Conservation (phyloP, 2,329 filamentous ascomycete genomes). For the Diaporthe caulivora region DNA sequence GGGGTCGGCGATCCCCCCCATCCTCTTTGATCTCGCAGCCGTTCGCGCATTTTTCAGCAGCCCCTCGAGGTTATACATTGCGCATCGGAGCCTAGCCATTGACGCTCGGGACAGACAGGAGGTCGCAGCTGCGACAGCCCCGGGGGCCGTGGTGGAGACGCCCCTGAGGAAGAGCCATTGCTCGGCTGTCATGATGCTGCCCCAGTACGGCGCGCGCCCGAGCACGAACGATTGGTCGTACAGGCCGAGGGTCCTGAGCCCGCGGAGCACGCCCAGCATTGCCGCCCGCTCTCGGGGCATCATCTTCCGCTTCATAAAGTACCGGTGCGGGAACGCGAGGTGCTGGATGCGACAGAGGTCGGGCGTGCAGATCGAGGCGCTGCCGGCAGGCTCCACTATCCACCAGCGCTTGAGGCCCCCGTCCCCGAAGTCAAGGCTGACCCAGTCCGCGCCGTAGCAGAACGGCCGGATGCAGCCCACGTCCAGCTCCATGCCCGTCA, state of each 20-base stretch:
- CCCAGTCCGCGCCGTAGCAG: not conserved
- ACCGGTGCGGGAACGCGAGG: not conserved
- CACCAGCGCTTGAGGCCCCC: too few relatives aligned
- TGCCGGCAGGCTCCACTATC: too few relatives aligned
- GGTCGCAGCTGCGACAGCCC: too few relatives aligned
- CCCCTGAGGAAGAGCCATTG: not conserved
- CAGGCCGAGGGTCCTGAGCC: not conserved
- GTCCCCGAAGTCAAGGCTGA: not conserved
- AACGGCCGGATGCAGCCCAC: not conserved
- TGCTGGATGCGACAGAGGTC: not conserved
- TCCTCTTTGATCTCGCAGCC: fast-evolving
- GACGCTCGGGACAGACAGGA: not conserved
- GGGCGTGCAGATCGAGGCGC: too few relatives aligned
- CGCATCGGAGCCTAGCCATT: fast-evolving
- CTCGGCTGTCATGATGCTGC: not conserved
- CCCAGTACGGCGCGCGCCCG: not conserved
- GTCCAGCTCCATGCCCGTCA: not conserved
- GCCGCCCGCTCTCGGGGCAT: too few relatives aligned
- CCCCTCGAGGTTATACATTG: not conserved
- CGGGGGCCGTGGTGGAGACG: not conserved
- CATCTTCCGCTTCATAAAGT: too few relatives aligned
- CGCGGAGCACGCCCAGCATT: not conserved
- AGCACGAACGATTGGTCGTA: not conserved
- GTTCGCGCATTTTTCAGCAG: not conserved
- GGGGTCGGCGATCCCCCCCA: too few relatives aligned